These are phyloP conservation scores for Protomyces arabidopsidicola DNA, from an alignment of 1,139 yeast genomes.

Conservation along the genomic window DNA sequence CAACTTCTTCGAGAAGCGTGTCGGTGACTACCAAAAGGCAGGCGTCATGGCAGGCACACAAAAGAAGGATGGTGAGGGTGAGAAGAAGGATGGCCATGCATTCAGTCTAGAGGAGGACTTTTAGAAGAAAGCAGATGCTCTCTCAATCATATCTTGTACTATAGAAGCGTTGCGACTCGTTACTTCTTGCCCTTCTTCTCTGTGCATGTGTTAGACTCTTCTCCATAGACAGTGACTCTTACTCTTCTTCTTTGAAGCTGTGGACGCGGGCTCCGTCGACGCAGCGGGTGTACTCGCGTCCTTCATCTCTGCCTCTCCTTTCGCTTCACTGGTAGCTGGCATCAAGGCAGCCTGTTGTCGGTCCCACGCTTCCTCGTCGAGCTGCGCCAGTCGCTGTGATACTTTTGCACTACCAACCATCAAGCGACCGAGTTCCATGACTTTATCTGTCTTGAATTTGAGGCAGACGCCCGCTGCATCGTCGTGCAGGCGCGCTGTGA, in stretches of 20 bases:
- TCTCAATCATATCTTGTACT: not conserved
- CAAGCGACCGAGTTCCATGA: constrained; percentile 10
- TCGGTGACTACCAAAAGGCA: constrained; percentile 97
- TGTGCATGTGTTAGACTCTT: not conserved
- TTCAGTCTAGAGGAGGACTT: constrained; percentile 48
- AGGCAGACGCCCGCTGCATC: constrained; percentile 4
- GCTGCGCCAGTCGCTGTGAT: not conserved
- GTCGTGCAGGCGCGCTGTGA: constrained; percentile 17
- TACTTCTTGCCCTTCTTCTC: constrained; percentile 5
- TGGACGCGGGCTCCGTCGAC: not conserved
- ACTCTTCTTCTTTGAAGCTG: not conserved
- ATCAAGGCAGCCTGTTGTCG: not conserved
- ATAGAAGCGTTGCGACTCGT: not conserved
- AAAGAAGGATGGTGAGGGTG: constrained; percentile 45
- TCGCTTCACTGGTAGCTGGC: not conserved
- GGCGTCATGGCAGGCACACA: constrained; percentile 82
- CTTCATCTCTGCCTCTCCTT: not conserved
- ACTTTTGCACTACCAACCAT: constrained; percentile 10
- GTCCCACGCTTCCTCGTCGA: not conserved
- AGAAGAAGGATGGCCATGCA: constrained; percentile 35
- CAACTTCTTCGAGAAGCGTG: constrained; percentile 98
- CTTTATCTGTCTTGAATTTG: constrained; percentile 21
- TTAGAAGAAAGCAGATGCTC: constrained; percentile 35
- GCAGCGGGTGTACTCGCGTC: not conserved
- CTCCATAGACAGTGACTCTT: not conserved